These are phyloP conservation scores for Mycena rosella DNA, from an alignment of 768 basidiomycete genomes.

Conservation along the genomic window DNA sequence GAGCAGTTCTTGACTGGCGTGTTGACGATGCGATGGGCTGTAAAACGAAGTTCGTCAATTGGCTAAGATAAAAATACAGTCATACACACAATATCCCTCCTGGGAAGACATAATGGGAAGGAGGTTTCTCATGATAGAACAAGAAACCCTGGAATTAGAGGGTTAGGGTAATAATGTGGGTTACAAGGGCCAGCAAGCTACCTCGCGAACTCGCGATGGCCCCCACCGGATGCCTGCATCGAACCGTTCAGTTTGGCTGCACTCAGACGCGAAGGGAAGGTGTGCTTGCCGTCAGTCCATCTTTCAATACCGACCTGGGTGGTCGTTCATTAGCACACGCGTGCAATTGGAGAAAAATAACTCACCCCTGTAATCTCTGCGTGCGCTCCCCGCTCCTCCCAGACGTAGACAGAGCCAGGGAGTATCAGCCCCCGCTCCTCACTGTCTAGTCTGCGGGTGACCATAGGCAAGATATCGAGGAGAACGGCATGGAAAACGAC, in stretches of 20 bases:
- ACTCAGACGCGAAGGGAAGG: background rate
- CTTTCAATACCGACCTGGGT: conserved; percentile 81
- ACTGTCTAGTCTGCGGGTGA: conserved; percentile 79
- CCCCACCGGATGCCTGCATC: conserved; percentile 78
- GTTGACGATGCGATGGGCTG: conserved; percentile 41
- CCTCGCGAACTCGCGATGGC: conserved; percentile 83
- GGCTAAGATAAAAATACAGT: conserved; percentile 9
- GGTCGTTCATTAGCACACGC: conserved; percentile 28
- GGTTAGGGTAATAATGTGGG: conserved; percentile 16
- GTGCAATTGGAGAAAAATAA: conserved; percentile 16
- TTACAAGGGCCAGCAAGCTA: conserved; percentile 41
- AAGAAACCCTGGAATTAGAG: conserved; percentile 72
- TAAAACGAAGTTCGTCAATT: conserved; percentile 26
- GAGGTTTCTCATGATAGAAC: conserved; percentile 83
- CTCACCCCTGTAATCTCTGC: conserved; percentile 80
- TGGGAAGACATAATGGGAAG: conserved; percentile 54
- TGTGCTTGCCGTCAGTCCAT: conserved; percentile 79
- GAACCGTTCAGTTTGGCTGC: background rate
- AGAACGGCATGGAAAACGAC: conserved; percentile 82
- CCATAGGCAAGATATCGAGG: conserved; percentile 78
- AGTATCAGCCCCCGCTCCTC: conserved; percentile 79
- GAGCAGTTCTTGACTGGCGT: conserved; percentile 57
- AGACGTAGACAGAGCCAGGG: conserved; percentile 86
- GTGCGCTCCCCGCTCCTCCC: conserved; percentile 85
- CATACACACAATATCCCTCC: conserved; percentile 58